Percentiles rank a stretch among this genome's conserved stretches.
Conservation (phyloP, 73 alveolate genomes). For the Stentor roeselii region DNA sequence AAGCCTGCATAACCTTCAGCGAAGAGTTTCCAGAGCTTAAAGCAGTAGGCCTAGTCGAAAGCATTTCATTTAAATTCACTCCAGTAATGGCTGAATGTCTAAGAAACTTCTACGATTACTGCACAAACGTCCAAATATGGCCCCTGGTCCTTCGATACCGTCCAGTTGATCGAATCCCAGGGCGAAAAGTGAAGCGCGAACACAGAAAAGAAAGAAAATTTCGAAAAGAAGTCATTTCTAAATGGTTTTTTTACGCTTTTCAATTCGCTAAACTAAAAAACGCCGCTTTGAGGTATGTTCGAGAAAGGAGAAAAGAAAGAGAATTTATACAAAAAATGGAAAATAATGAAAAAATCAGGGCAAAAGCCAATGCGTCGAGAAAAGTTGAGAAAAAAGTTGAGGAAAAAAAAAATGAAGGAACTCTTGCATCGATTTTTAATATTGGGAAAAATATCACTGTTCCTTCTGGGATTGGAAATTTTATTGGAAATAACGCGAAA, state of each 20-base stretch:
- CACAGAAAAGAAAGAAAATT: not conserved
- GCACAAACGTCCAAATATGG: slow-evolving; percentile 12
- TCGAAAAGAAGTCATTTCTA: not conserved
- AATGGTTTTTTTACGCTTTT: slow-evolving; percentile 10
- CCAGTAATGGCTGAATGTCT: slow-evolving; percentile 24
- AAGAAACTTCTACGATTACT: slow-evolving; percentile 9
- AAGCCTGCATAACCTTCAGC: not conserved
- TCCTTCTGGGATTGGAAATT: not conserved
- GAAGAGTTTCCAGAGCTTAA: not conserved
- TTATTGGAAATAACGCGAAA: not conserved
- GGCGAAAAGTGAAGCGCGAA: not conserved
- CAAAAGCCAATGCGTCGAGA: not conserved
- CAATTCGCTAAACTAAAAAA: not conserved
- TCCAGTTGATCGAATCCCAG: slow-evolving; percentile 3
- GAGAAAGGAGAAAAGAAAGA: slow-evolving; percentile 9
- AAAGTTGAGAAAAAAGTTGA: not conserved
- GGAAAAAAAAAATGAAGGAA: not conserved
- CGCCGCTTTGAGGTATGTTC: not conserved
- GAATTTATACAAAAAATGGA: not conserved
- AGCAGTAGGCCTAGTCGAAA: not conserved
- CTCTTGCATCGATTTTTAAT: not conserved
- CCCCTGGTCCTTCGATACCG: not conserved
- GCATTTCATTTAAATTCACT: not conserved
- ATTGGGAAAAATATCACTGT: not conserved
- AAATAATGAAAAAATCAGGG: not conserved